Evolutionary conservation across 1,284 basidiomycete species (phyloP).

Genomic region (Tremellales sp.): DNA sequence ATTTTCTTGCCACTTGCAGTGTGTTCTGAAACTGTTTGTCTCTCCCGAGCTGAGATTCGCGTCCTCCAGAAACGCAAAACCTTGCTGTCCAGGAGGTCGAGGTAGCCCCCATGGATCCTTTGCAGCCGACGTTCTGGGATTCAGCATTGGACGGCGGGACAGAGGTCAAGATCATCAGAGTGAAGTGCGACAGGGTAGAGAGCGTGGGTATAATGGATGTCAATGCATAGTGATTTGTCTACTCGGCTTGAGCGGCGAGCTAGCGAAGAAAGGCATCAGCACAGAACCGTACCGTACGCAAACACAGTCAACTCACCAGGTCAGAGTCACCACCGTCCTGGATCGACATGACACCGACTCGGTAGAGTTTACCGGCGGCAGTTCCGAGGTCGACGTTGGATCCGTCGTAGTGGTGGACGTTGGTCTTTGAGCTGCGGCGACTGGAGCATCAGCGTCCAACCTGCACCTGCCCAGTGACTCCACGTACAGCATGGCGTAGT

Average conservation of each 20-base stretch:
- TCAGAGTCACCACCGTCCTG: constrained; percentile 96
- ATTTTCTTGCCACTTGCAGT: constrained; percentile 37
- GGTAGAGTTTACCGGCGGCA: constrained; percentile 98
- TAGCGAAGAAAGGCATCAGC: constrained; percentile 6
- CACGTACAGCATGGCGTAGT: constrained; percentile 92
- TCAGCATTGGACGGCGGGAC: constrained; percentile 37
- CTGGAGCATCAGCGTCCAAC: not conserved
- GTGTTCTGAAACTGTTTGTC: not conserved
- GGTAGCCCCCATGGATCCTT: constrained; percentile 22
- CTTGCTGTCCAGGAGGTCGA: not conserved
- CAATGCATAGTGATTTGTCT: constrained; percentile 32
- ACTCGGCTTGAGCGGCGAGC: constrained; percentile 43
- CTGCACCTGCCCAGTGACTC: not conserved
- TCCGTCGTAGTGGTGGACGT: constrained; percentile 93
- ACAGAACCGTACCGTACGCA: not conserved
- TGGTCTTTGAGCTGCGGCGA: constrained; percentile 69
- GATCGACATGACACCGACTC: constrained; percentile 98
- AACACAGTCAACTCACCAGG: constrained; percentile 54
- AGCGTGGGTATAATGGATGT: constrained; percentile 42
- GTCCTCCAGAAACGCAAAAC: not conserved
- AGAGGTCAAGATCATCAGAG: constrained; percentile 34
- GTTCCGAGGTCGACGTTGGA: constrained; percentile 98
- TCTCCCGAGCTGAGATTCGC: not conserved
- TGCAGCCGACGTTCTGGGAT: constrained; percentile 40
- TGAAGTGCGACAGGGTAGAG: too few relatives aligned